Evolutionary conservation across 768 basidiomycete genomes (phyloP).

Genomic region (Stropharia rugosoannulata): DNA sequence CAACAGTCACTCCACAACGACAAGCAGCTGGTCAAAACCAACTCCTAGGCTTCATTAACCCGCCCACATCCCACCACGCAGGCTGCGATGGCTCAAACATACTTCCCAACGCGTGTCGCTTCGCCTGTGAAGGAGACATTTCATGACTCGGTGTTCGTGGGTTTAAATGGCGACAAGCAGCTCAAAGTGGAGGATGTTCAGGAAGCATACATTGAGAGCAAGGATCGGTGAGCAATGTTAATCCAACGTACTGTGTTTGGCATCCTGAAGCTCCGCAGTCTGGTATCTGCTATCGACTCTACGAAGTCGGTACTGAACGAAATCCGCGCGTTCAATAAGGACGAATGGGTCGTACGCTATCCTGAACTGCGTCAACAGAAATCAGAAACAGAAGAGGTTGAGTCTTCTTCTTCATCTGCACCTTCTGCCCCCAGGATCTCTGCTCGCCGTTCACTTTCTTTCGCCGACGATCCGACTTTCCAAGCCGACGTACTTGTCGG

Average conservation of each 20-base stretch:
- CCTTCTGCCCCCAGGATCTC: constrained; percentile 34
- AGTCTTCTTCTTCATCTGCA: constrained; percentile 22
- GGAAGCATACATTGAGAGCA: constrained; percentile 72
- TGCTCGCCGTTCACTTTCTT: constrained; percentile 71
- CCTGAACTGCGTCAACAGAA: constrained; percentile 64
- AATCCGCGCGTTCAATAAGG: constrained; percentile 78
- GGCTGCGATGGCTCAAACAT: constrained; percentile 41
- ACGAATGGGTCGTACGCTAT: constrained; percentile 88
- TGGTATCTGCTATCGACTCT: constrained; percentile 75
- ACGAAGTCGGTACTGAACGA: constrained; percentile 69
- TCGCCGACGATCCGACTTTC: constrained; percentile 77
- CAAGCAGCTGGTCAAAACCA: constrained; percentile 15
- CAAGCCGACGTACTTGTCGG: constrained; percentile 66
- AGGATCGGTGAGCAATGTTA: constrained; percentile 58
- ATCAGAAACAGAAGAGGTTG: constrained; percentile 17
- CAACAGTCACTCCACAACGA: constrained; percentile 7
- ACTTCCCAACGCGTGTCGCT: constrained; percentile 33
- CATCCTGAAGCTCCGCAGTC: constrained; percentile 36
- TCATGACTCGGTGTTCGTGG: constrained; percentile 27
- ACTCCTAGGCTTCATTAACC: constrained; percentile 2
- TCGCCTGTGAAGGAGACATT: constrained; percentile 35
- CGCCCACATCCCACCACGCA: constrained; percentile 9
- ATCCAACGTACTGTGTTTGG: neutral
- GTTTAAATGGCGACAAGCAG: constrained; percentile 38
- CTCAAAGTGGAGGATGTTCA: constrained; percentile 71